Percentiles rank a stretch among this genome's conserved stretches.
These are phyloP conservation scores for Ilex paraguariensis DNA, from an alignment of 305 asterid genomes.

Conservation along the genomic window DNA sequence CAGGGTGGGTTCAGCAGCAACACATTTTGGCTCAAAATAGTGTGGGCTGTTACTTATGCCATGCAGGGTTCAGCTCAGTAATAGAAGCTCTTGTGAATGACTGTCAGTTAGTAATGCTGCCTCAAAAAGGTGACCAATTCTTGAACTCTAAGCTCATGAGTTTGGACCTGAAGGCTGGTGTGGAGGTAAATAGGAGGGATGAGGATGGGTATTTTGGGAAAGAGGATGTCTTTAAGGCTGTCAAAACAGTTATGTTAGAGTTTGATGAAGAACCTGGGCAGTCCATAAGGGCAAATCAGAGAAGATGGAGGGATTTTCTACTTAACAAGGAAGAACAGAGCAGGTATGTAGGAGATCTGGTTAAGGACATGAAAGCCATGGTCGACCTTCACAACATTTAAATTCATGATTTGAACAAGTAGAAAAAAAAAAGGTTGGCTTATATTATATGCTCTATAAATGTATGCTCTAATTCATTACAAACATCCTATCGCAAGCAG, in stretches of 20 bases:
- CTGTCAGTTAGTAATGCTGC: constrained; percentile 10
- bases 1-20: constrained; percentile 64
- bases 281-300: constrained; percentile 27
- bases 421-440: too few relatives aligned
- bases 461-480: too few relatives aligned
- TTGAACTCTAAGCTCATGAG: constrained; percentile 39
- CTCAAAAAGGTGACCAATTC: constrained; percentile 39
- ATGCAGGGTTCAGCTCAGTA: constrained; percentile 54
- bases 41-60: constrained; percentile 47
- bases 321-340: too few relatives aligned
- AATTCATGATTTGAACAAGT: too few relatives aligned
- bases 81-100: constrained; percentile 2
- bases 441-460: too few relatives aligned
- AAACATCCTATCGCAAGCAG: too few relatives aligned
- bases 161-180: constrained; percentile 41
- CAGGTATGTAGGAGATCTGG: too few relatives aligned
- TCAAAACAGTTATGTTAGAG: constrained; percentile 23
- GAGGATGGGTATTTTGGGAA: constrained; percentile 30
- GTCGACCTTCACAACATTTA: too few relatives aligned
- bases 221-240: constrained; percentile 33
- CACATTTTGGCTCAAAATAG: constrained; percentile 39
- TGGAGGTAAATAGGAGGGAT: constrained; percentile 31
- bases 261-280: constrained; percentile 22
- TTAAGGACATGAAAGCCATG: too few relatives aligned
- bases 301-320: too few relatives aligned